Percentiles rank a stretch among this genome's conserved stretches.
Evolutionary conservation across 176 grass and related monocot genomes (phyloP).

Genomic region (Stipa capillata): DNA sequence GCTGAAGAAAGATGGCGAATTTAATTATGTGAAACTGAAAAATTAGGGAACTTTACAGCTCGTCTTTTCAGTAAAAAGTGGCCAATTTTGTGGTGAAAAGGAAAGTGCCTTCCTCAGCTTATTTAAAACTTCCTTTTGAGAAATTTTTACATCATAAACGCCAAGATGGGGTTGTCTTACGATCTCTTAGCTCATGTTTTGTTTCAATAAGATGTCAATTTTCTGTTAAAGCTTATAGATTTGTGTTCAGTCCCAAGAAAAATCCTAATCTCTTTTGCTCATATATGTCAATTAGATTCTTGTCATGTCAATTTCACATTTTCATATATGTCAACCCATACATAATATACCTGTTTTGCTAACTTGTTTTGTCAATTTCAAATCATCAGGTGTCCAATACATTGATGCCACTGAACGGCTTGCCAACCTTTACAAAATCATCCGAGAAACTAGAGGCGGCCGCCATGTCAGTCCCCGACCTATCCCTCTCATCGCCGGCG

Average conservation of each 20-base stretch:
- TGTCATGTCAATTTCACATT: neutral
- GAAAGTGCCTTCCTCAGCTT: neutral
- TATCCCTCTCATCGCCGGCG: constrained; percentile 33
- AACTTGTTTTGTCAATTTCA: neutral
- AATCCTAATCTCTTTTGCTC: neutral
- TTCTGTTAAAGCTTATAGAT: neutral
- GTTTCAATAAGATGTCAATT: neutral
- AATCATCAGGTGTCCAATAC: constrained; percentile 15
- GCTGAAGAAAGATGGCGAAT: neutral
- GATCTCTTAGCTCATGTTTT: neutral
- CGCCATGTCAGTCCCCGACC: constrained; percentile 23
- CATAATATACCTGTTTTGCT: neutral
- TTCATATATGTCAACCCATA: neutral
- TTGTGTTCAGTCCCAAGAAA: neutral
- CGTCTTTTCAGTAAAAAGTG: neutral
- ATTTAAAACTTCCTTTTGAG: neutral
- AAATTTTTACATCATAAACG: neutral
- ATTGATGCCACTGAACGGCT: constrained; percentile 1
- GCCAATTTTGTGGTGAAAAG: neutral
- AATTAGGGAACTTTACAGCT: neutral
- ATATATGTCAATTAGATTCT: too few relatives aligned
- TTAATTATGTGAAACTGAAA: neutral
- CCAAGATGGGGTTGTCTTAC: neutral
- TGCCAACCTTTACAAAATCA: neutral
- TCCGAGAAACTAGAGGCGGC: neutral